These are phyloP conservation scores for Alternaria sp. DNA, from an alignment of 2,329 filamentous ascomycete genomes.

Conservation along the genomic window DNA sequence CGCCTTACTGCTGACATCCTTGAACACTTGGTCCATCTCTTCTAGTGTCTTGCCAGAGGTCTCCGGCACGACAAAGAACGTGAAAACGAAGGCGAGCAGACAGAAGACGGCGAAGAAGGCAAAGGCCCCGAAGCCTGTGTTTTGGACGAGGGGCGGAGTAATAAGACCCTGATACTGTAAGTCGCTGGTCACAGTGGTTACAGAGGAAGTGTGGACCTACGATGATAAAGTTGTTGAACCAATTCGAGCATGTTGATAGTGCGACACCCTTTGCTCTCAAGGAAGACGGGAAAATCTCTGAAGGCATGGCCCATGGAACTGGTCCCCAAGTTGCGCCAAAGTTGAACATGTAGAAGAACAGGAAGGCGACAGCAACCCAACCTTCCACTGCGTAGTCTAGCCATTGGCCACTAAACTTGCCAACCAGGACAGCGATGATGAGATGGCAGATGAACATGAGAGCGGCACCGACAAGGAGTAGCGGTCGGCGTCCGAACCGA, in stretches of 20 bases:
- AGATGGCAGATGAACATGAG: slow-evolving; percentile 62
- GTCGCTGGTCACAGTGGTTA: slow-evolving; percentile 38
- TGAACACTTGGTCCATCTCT: slow-evolving; percentile 52
- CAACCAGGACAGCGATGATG: slow-evolving; percentile 64
- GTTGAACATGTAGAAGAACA: slow-evolving; percentile 69
- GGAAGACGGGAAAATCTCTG: slow-evolving; percentile 70
- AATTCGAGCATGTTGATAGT: slow-evolving; percentile 69
- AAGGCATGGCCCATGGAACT: slow-evolving; percentile 59
- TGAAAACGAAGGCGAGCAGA: slow-evolving; percentile 46
- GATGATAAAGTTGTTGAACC: slow-evolving; percentile 71
- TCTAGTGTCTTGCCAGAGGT: slow-evolving; percentile 48
- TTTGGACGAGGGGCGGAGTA: slow-evolving; percentile 69
- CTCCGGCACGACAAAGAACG: slow-evolving; percentile 48
- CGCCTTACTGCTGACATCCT: slow-evolving; percentile 47
- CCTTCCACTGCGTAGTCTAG: slow-evolving; percentile 60
- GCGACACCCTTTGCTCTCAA: slow-evolving; percentile 72
- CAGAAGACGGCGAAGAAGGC: slow-evolving; percentile 52
- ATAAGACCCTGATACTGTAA: slow-evolving; percentile 64
- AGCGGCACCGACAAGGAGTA: slow-evolving; percentile 55
- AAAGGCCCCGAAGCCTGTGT: slow-evolving; percentile 59
- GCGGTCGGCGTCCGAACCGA: slow-evolving; percentile 52
- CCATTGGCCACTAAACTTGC: slow-evolving; percentile 62
- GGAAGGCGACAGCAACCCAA: slow-evolving; percentile 65
- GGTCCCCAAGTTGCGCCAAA: slow-evolving; percentile 69
- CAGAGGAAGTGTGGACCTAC: slow-evolving; percentile 26